Evolutionary conservation across 2,329 filamentous ascomycete genomes (phyloP).

Genomic region (Aureobasidium zeae): DNA sequence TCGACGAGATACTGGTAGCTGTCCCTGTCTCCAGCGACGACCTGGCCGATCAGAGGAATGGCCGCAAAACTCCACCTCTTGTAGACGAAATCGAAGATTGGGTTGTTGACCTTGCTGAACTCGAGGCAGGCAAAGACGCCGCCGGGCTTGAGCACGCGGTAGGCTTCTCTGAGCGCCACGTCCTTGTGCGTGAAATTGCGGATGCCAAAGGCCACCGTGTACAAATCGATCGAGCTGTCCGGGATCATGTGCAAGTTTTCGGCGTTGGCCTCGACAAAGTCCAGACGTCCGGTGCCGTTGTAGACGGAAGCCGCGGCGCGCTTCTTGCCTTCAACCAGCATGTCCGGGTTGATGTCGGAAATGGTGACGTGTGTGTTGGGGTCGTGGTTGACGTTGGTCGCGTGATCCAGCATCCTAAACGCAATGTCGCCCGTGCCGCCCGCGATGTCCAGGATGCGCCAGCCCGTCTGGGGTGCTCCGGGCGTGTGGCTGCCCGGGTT

Average conservation of each 20-base stretch:
- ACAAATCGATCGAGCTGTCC: conserved; percentile 72
- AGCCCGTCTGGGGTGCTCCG: conserved; percentile 41
- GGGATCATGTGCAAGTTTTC: conserved; percentile 61
- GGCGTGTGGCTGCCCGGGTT: conserved; percentile 59
- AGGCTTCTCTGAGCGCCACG: conserved; percentile 70
- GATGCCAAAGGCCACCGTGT: conserved; percentile 96
- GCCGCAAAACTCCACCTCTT: conserved; percentile 93
- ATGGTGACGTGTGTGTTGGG: conserved; percentile 76
- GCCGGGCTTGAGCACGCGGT: conserved; percentile 82
- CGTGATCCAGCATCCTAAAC: conserved; percentile 87
- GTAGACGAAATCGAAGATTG: conserved; percentile 74
- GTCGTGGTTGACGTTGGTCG: conserved; percentile 71
- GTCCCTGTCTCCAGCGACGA: conserved; percentile 87
- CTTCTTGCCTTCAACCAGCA: conserved; percentile 81
- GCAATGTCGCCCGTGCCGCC: conserved; percentile 97
- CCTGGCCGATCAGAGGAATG: conserved; percentile 88
- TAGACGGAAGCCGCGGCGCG: conserved; percentile 58
- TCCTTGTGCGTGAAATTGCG: conserved; percentile 93
- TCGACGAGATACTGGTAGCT: conserved; percentile 98
- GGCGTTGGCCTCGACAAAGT: conserved; percentile 84
- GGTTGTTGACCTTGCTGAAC: conserved; percentile 76
- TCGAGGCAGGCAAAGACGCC: conserved; percentile 95
- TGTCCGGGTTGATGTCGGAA: conserved; percentile 90
- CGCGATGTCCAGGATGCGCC: conserved; percentile 86
- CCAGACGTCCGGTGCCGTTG: conserved; percentile 44